Evolutionary conservation across 2,329 filamentous ascomycete species (phyloP).

Genomic region (Fusarium floridanum): DNA sequence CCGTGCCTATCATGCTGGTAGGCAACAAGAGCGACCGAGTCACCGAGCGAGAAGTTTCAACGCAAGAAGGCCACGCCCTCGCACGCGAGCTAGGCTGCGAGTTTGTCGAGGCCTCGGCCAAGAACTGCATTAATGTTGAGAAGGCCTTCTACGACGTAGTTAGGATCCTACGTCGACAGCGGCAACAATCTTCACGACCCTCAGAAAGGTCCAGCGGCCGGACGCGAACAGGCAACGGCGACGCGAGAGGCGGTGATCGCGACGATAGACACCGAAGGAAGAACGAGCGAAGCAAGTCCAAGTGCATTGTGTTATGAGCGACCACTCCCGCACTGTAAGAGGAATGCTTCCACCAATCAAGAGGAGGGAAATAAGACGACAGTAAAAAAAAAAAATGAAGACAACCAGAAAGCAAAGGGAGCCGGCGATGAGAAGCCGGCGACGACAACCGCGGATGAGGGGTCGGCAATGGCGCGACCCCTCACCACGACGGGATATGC

Average conservation of each 20-base stretch:
- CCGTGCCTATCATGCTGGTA: slow-evolving; percentile 96
- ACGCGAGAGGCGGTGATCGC: slow-evolving; percentile 50
- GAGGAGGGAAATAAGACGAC: slow-evolving; percentile 36
- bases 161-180: slow-evolving; percentile 86
- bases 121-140: slow-evolving; percentile 98
- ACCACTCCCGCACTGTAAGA: slow-evolving; percentile 7
- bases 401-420: slow-evolving; percentile 8
- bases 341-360: slow-evolving; percentile 15
- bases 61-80: slow-evolving; percentile 92
- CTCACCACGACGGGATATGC: slow-evolving; percentile 39
- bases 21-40: slow-evolving; percentile 98
- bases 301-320: slow-evolving; percentile 57
- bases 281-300: slow-evolving; percentile 53
- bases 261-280: slow-evolving; percentile 52
- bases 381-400: slow-evolving; percentile 21
- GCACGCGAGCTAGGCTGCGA: slow-evolving; percentile 94
- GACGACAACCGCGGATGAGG: slow-evolving; percentile 38
- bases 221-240: slow-evolving; percentile 56
- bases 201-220: slow-evolving; percentile 52
- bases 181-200: slow-evolving; percentile 67
- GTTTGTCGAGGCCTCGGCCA: slow-evolving; percentile 96
- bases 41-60: slow-evolving; percentile 95
- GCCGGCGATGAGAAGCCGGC: slow-evolving; percentile 31
- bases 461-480: slow-evolving; percentile 27
- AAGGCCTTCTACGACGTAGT: slow-evolving; percentile 99